phyloP scores from a whole-genome alignment of 2,329 filamentous ascomycete species.

The Dactylellina leptospora region DNA sequence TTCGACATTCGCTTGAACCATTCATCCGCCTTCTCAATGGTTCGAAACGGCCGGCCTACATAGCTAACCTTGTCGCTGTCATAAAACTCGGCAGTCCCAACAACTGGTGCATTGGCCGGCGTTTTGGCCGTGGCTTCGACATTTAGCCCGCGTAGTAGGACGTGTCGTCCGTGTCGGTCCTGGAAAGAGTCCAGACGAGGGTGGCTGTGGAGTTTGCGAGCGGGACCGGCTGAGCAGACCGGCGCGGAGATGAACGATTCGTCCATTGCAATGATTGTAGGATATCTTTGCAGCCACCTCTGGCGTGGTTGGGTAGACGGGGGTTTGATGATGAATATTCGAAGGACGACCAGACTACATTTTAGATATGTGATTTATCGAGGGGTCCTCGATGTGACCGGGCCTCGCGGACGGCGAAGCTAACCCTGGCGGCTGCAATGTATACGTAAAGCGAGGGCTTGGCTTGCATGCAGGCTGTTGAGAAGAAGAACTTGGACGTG shows the following conservation, averaged over 20 bases:
- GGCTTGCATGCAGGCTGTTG: slow-evolving; percentile 10
- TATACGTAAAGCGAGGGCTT: slow-evolving; percentile 45
- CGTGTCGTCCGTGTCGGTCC: slow-evolving; percentile 60
- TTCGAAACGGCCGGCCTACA: slow-evolving; percentile 60
- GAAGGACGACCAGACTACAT: too few species aligned
- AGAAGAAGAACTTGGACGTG: slow-evolving; percentile 28
- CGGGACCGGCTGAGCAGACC: slow-evolving; percentile 47
- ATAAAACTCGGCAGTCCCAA: slow-evolving; percentile 62
- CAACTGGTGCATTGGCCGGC: slow-evolving; percentile 61
- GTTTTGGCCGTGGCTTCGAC: slow-evolving; percentile 62
- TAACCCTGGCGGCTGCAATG: slow-evolving; percentile 38
- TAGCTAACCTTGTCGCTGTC: slow-evolving; percentile 61
- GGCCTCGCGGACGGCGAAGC: slow-evolving; percentile 29
- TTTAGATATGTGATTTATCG: slow-evolving; percentile 2
- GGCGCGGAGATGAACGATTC: slow-evolving; percentile 39
- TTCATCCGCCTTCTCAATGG: slow-evolving; percentile 60
- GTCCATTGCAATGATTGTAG: slow-evolving; percentile 51
- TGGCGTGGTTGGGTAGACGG: too few species aligned
- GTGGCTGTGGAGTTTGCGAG: slow-evolving; percentile 46
- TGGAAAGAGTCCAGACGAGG: slow-evolving; percentile 58
- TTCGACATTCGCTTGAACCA: slow-evolving; percentile 61
- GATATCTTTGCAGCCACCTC: too few species aligned
- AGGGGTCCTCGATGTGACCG: slow-evolving; percentile 1
- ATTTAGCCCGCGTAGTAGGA: slow-evolving; percentile 62
- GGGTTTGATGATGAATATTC: too few species aligned